Base-by-base conservation (phyloP, 2,329 filamentous ascomycete genomes). In the Cladophialophora chaetospira region DNA sequence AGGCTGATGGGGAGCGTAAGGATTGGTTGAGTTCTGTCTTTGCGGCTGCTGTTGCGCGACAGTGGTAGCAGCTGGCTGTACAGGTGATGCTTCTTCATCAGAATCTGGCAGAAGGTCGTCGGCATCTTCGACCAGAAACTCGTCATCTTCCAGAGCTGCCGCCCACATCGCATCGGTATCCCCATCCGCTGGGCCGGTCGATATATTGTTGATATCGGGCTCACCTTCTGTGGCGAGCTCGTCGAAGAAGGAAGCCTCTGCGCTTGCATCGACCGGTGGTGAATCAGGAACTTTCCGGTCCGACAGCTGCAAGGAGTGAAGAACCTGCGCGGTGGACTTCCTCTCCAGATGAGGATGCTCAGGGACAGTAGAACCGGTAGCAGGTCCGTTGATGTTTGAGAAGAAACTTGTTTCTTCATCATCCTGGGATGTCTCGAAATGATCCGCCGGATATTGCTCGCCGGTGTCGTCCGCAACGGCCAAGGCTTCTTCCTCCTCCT, bases 41-140 rank as follows among this genome's bases (percentile, higher is more conserved):
- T 42, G 62, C 35, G 65, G 63, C 17, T 65, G 63, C 52, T 67
- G 71, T 9, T 44, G 38, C 17, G 40, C 13, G 4, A n/a, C 13
- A 21, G 55, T 19, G 28, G n/a, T 53, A 28, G 55, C 15, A 28
- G 43, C 11, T n/a, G 50, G 55, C 43, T 62, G 70, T 51, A 62
- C 31, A 66, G 64, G 13, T 64, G 69, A 5, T 60, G 48, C 68
- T 53, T 9, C 60, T 58, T 50, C 59, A 53, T 78, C 78, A 3
- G 81, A 79, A 55, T 92, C 91, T 5, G 96, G 87, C 8, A 97
- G 76, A 58, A 97, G 88, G 0, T 90, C 91, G 69, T 96, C 92
- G 64, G 92, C 92, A 43, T 88, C 85, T 21, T 86, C 85, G 45
- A 85, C 75, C 49, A 82, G 69, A 64, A 82, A 69, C 58, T 91